Evolutionary conservation across 225 moss, liverwort and hornwort species (phyloP), one percentile per base, ranked within the genome.

Genomic region (Physcomitrellopsis africana): DNA sequence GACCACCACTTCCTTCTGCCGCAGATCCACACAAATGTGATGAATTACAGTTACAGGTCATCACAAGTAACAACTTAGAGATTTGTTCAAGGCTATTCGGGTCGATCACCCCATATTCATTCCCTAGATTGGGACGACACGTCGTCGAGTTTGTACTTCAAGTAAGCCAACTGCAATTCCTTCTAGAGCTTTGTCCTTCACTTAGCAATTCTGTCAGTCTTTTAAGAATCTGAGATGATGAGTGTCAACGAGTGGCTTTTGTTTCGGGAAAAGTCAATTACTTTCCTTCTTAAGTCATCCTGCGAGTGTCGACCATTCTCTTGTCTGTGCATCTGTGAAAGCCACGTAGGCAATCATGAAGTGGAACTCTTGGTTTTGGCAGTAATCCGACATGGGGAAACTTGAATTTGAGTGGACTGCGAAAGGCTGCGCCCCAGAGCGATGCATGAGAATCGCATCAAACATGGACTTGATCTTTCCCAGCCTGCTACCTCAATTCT

Each of bases 401-500:
- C 72, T 79, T 43, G 1, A 66, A 56, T 83, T 54, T 43, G 77
- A 79, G 72, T 83, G 71, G 71, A 51, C 76, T 20, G 26, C 69
- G 17, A 64, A 74, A 22, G 79, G 79, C 10, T 83, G 82, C n/a
- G 62, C 79, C 16, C 47, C 58, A 29, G 70, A 82, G 9, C 77
- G 74, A 73, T 72, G 77, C 23, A 80, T 82, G 82, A 77, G 68
- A 58, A 17, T 82, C 47, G 82, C 70, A 69, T 71, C 53, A 10
- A 3, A 76, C 16, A 46, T 60, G 8, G 82, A 85, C 65, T 10
- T 52, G 7, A 74, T 82, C 15, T 57, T 80, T 54, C 32, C 70
- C 23, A 74, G 24, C 41, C 51, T 86, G 16, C 52, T 86, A 41
- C 86, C 82, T 5, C 74, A 83, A 11, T 76, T 76, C 73, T 82